Base-by-base conservation (phyloP, 495 filamentous ascomycete genomes). In the Penicillium alfredii region DNA sequence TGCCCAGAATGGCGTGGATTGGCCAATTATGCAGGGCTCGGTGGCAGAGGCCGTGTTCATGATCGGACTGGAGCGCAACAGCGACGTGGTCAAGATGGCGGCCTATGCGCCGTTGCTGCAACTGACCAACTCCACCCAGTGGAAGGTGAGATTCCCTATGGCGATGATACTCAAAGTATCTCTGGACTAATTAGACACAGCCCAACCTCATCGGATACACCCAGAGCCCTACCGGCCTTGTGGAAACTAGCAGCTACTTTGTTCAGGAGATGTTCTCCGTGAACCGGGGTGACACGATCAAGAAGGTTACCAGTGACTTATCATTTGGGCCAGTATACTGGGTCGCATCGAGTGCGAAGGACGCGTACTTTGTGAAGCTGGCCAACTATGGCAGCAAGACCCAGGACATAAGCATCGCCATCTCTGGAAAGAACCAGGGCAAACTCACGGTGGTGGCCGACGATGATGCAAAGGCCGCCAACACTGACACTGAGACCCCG, bases 1-100 rank as follows among this genome's bases (percentile, higher is more conserved):
- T 51, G 74, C 78, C 0, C 60, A 53, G 13, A 53, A 64, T 34
- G 57, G 69, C 4, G 61, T 71, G 6, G 68, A 71, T 22, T 66
- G 32, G 51, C 58, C 67, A 50, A 50, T 44, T 33, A 32, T 77
- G 77, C 70, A 69, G 35, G 78, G 76, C 24, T 64, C 71, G 11
- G 69, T 81, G 14, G 65, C 58, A 8, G 81, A 85, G 43, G 77
- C 77, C 4, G 69, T 83, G 19, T 81, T 69, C 41, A 63, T 79
- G 29, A 60, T 84, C 26, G 77, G 74, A 26, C 62, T 72, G 15
- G 80, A 84, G 56, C 63, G 77, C 10, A 82, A 83, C 51, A 62
- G 68, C 3, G 69, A 78, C 50, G 49, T 67, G 7, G 55, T 76
- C 18, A 59, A 69, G 31, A 65, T 66, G 40, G 65, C 69, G 2